Base-by-base conservation (phyloP, 345 rosid species). In the Lumnitzera racemosa region DNA sequence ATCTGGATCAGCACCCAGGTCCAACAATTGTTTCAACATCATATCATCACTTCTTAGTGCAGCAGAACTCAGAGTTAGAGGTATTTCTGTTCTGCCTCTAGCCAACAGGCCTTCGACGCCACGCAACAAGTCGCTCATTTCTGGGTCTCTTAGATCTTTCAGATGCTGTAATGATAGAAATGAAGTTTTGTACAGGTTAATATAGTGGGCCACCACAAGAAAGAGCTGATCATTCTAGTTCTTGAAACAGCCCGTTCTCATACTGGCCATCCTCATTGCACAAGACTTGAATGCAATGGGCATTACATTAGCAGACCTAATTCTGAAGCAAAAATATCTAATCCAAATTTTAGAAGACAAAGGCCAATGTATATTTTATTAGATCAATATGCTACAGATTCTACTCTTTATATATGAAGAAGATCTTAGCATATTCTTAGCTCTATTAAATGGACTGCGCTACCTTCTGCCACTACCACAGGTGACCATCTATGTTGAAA, bases 41-140 rank as follows among this genome's bases (percentile, higher is more conserved):
- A 82, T 74, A 67, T 87, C 96, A 51, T 92, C 96, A 47, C 88
- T 89, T 78, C 96, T 85, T 27, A 55, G 66, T n/a, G 96, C 87
- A 2, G 98, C 96, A 61, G 87, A 85, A 69, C 86, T 85, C 15
- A 87, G 66, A 59, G 81, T 81, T 49, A 92, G 90, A 75, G 96
- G 96, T 71, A 89, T 59, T 57, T 82, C 91, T 91, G 80, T 79
- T 73, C 85, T 78, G 17, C 96, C 96, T 36, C 72, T 80, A 74
- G 91, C 83, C 66, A 92, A 67, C 85, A 87, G 80, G 61, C 71
- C 87, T 71, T 89, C 94, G 4, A 84, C 83, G 27, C 87, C 91
- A 49, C 65, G 57, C 61, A 87, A 76, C 48, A 92, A 64, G 64
- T 73, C 75, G 67, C 77, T 70, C 86, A 81, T 85, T 60, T 68